Conservation (phyloP, 371 early-diverging fungal species). For the Syncephalastrum sp. region DNA sequence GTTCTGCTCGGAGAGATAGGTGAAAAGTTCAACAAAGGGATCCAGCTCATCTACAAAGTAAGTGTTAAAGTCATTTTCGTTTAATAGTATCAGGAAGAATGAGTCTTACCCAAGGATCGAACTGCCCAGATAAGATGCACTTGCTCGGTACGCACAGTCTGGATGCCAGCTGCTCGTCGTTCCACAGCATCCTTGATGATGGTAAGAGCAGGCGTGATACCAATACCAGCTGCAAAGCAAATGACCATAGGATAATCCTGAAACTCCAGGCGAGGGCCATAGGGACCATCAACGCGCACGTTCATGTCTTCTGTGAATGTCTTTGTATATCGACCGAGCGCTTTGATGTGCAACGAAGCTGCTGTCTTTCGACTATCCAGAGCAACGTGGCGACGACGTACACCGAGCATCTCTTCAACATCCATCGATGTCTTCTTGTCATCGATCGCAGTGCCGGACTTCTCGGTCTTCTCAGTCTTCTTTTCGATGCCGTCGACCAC, state of each 20-base stretch:
- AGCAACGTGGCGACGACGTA: background rate
- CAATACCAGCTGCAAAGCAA: slow-evolving; percentile 37
- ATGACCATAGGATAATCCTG: slow-evolving; percentile 36
- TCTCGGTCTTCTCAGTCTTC: background rate
- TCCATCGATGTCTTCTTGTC: too few species aligned
- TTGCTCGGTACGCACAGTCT: slow-evolving; percentile 28
- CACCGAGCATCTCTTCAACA: background rate
- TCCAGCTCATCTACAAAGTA: slow-evolving; percentile 21
- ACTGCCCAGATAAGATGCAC: slow-evolving; percentile 36
- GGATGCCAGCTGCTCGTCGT: slow-evolving; percentile 30
- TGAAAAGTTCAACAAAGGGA: slow-evolving; percentile 27
- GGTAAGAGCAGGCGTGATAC: slow-evolving; percentile 39
- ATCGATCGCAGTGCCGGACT: background rate
- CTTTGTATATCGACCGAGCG: slow-evolving; percentile 31
- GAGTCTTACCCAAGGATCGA: slow-evolving; percentile 22
- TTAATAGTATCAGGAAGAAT: too few species aligned
- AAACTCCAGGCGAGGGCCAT: slow-evolving; percentile 33
- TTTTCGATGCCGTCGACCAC: background rate
- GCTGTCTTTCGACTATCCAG: slow-evolving; percentile 2
- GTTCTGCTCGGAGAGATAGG: slow-evolving; percentile 21
- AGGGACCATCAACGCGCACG: slow-evolving; percentile 39
- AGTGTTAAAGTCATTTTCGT: too few species aligned
- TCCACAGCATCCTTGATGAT: slow-evolving; percentile 37
- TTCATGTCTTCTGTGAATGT: background rate
- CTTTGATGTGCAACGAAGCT: slow-evolving; percentile 40